These are phyloP conservation scores for Glomus cerebriforme DNA, from an alignment of 192 early-diverging fungal species.

Conservation along the genomic window DNA sequence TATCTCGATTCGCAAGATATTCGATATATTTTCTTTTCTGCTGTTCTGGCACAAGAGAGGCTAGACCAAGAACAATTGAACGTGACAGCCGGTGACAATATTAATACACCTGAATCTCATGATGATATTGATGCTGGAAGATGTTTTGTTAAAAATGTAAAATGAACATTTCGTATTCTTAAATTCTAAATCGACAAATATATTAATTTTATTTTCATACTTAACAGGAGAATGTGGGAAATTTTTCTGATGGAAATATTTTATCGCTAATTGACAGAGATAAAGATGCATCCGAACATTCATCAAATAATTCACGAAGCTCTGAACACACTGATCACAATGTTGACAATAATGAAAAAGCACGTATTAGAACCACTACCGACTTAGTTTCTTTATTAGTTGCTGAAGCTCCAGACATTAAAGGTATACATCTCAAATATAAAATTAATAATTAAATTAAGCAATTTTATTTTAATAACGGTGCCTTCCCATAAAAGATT, in stretches of 20 bases:
- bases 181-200: no score
- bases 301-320: no score
- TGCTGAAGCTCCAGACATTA: slow-evolving; percentile 45
- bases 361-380: slow-evolving; percentile 52
- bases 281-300: no score
- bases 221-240: slow-evolving; percentile 32
- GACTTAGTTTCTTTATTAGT: slow-evolving; percentile 56
- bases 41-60: slow-evolving; percentile 61
- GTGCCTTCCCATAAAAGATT: slow-evolving; percentile 26
- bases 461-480: neutral
- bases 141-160: neutral
- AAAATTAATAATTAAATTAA: neutral
- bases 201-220: neutral
- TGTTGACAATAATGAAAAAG: slow-evolving; percentile 50
- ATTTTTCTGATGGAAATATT: neutral
- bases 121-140: neutral
- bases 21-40: slow-evolving; percentile 92
- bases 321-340: slow-evolving; percentile 15
- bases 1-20: slow-evolving; percentile 85
- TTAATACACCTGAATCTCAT: slow-evolving; percentile 19
- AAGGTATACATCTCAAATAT: slow-evolving; percentile 36
- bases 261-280: neutral
- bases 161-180: neutral
- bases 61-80: neutral
- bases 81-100: neutral